Evolutionary conservation across 2,329 filamentous ascomycete genomes (phyloP).

Genomic region (Ophiostoma populinum): DNA sequence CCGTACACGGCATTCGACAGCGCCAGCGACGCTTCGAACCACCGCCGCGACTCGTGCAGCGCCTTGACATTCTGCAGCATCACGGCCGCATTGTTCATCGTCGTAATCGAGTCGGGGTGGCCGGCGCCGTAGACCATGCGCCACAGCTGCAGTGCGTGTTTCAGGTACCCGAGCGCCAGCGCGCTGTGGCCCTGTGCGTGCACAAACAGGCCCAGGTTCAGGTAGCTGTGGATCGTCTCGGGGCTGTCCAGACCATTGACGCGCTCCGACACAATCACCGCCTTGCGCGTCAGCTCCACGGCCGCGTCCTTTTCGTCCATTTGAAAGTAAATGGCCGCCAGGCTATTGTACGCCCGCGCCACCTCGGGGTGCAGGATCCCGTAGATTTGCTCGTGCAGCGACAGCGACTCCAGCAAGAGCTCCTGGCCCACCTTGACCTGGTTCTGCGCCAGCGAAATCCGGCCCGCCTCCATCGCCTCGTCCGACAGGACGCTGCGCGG

Average conservation of each 20-base stretch:
- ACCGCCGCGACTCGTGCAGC: conserved; percentile 84
- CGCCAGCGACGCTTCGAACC: conserved; percentile 85
- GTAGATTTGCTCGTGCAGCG: conserved; percentile 95
- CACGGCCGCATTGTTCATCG: conserved; percentile 94
- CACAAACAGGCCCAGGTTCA: conserved; percentile 87
- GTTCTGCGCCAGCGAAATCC: conserved; percentile 87
- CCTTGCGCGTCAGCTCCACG: conserved; percentile 88
- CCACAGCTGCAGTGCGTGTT: conserved; percentile 88
- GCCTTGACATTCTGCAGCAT: conserved; percentile 95
- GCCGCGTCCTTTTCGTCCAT: conserved; percentile 95
- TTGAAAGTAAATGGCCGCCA: conserved; percentile 93
- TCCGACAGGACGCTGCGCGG: conserved; percentile 83
- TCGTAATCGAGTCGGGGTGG: conserved; percentile 95
- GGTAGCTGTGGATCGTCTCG: conserved; percentile 86
- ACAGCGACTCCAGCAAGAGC: conserved; percentile 84
- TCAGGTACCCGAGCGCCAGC: conserved; percentile 71
- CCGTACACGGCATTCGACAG: conserved; percentile 86
- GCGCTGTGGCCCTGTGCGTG: conserved; percentile 85
- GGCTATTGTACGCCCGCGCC: conserved; percentile 80
- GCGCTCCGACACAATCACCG: conserved; percentile 86
- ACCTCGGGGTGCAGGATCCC: conserved; percentile 94
- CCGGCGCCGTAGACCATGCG: conserved; percentile 88
- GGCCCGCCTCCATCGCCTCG: conserved; percentile 87
- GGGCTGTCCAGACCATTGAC: conserved; percentile 86
- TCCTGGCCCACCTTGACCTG: conserved; percentile 95